Base-by-base conservation (phyloP, 306 rosid species). In the Medicago ruthenica region DNA sequence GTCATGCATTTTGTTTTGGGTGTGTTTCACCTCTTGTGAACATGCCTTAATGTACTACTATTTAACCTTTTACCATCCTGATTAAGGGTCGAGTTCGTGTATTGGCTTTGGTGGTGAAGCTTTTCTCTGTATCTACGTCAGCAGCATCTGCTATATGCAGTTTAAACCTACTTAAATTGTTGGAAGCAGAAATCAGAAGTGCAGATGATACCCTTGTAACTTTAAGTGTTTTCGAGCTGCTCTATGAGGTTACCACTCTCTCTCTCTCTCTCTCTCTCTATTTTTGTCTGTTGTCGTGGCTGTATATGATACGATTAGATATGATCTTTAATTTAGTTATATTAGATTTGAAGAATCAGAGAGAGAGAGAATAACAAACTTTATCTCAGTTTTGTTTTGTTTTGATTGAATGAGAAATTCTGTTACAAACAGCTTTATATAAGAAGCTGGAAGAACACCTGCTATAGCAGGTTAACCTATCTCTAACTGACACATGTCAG, bases 1-100 rank as follows among this genome's bases (percentile, higher is more conserved):
- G 17, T 12, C 31, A 34, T 47, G 12, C 20, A 1, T 22, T 71
- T 71, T 15, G 2, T 48, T 47, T 68, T 45, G 12, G 12, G 11
- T 34, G 2, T 48, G 75, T 64, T 64, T 50, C 39, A 16, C 11
- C 18, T 42, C 54, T 24, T 73, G 61, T 67, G 73, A 54, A 63
- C 27, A 78, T 70, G 60, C 66, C 59, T 10, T 60, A 39, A 50
- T 79, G 78, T 59, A 61, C 74, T 75, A 27, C 27, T 59, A 39
- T 71, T 50, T 62, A 61, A 71, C 58, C 17, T 44, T 83, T 44
- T 74, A 58, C 24, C 16, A 14, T 74, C 70, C 65, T 75, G 22
- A 76, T 80, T 31, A 80, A 95, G 99, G 99, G 97, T n/a, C 87
- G 93, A 78, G 86, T 92, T 65, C 97, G 97, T 20, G 84, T 95